Conservation (phyloP, 257 asterid species). For the Lycium barbarum region DNA sequence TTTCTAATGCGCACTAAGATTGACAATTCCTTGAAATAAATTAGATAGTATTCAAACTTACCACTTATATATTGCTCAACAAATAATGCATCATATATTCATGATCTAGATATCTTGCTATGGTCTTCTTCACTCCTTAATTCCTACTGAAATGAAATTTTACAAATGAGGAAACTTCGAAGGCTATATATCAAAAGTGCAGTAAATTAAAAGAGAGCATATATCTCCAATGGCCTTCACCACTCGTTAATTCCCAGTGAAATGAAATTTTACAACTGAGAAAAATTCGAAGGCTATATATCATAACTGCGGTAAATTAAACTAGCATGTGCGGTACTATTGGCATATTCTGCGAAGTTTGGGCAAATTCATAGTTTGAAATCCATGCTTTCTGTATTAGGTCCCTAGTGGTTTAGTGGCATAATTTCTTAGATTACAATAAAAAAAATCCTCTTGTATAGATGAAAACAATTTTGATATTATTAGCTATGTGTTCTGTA, state of each 20-base stretch:
- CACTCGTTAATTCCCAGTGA: not conserved
- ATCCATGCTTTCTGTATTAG: not conserved
- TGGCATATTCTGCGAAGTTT: not conserved
- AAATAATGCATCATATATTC: not conserved
- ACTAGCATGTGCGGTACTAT: not conserved
- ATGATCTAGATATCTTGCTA: not conserved
- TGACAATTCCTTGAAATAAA: too few species aligned
- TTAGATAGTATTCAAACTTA: too few species aligned
- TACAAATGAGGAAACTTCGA: not conserved
- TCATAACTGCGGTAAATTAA: conserved; percentile 8
- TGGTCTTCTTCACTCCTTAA: not conserved
- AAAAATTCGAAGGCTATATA: not conserved
- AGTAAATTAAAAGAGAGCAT: too few species aligned
- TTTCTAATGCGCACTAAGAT: not conserved
- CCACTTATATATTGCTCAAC: conserved; percentile 1
- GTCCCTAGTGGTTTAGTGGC: conserved; percentile 5
- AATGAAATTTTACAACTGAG: conserved; percentile 17
- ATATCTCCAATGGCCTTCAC: not conserved
- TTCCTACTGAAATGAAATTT: not conserved
- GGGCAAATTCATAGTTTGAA: not conserved
- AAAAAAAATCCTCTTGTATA: not conserved
- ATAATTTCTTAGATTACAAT: not conserved
- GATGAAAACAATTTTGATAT: not conserved
- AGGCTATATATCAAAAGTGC: too few species aligned
- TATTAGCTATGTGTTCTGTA: not conserved